Conservation (phyloP, 345 rosid species). For the Salix caprea region DNA sequence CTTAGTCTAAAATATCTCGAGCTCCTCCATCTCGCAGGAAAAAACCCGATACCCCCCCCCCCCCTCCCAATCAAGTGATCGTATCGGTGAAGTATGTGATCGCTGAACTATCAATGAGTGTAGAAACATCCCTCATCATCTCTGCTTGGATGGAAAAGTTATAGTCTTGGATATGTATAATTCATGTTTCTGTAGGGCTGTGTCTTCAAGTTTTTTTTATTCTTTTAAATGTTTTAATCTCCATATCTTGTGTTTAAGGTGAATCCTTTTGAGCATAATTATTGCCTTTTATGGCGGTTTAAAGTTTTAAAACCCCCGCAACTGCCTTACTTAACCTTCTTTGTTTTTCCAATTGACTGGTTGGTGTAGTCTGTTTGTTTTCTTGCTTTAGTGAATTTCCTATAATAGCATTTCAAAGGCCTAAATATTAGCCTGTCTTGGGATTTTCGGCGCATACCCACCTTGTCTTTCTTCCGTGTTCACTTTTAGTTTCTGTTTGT, state of each 20-base stretch:
- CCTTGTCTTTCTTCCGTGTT: neutral
- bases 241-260: too few species aligned
- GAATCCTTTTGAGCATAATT: neutral
- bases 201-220: neutral
- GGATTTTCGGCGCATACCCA: neutral
- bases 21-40: neutral
- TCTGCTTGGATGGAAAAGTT: neutral
- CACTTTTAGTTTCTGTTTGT: neutral
- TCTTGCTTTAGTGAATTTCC: neutral
- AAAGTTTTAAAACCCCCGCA: neutral
- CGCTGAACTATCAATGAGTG: neutral
- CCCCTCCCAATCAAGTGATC: neutral
- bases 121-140: neutral
- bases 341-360: conserved; percentile 21
- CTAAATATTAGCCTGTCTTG: neutral
- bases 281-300: neutral
- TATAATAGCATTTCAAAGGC: neutral
- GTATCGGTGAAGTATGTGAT: neutral
- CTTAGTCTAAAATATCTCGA: neutral
- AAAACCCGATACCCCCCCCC: neutral
- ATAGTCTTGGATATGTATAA: neutral
- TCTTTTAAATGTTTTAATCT: neutral
- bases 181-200: neutral
- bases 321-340: conserved; percentile 11
- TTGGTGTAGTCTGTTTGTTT: neutral